Conservation (phyloP, 2,329 filamentous ascomycete species). For the Alternaria sp. region DNA sequence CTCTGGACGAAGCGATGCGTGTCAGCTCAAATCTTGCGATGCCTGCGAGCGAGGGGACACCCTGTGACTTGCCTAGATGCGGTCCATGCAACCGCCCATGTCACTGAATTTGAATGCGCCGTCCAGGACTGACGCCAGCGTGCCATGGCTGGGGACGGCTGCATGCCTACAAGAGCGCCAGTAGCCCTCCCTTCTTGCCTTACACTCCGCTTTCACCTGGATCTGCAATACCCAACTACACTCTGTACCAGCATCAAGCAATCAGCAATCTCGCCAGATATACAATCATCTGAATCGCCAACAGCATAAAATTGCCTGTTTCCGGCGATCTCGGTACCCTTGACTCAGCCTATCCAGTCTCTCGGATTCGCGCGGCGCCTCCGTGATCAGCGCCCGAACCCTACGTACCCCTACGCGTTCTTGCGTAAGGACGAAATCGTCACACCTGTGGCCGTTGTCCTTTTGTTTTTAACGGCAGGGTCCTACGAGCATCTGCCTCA, state of each 20-base stretch:
- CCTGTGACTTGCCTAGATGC: constrained; percentile 39
- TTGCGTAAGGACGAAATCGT: constrained; percentile 20
- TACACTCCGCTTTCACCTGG: constrained; percentile 2
- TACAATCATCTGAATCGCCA: background rate
- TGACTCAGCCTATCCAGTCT: constrained; percentile 24
- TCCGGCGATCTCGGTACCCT: constrained; percentile 18
- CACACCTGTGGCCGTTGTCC: constrained; percentile 16
- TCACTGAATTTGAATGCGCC: constrained; percentile 24
- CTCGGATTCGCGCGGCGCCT: constrained; percentile 17
- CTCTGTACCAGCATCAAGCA: background rate
- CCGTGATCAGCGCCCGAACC: constrained; percentile 17
- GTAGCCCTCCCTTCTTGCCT: constrained; percentile 19
- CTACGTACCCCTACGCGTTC: constrained; percentile 24
- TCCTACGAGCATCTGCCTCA: constrained; percentile 17
- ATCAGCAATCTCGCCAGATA: constrained; percentile 2
- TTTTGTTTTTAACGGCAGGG: constrained; percentile 13
- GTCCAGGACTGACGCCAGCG: constrained; percentile 22
- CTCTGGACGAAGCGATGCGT: constrained; percentile 31
- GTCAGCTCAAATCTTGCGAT: constrained; percentile 38
- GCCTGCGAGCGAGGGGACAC: constrained; percentile 27
- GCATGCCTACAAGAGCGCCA: constrained; percentile 34
- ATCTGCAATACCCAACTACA: background rate
- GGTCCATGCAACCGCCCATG: constrained; percentile 30
- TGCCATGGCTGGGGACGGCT: constrained; percentile 3
- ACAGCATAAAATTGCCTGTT: constrained; percentile 3